phyloP scores from a whole-genome alignment of 169 alveolate genomes.

The Ichthyophthirius multifiliis region DNA sequence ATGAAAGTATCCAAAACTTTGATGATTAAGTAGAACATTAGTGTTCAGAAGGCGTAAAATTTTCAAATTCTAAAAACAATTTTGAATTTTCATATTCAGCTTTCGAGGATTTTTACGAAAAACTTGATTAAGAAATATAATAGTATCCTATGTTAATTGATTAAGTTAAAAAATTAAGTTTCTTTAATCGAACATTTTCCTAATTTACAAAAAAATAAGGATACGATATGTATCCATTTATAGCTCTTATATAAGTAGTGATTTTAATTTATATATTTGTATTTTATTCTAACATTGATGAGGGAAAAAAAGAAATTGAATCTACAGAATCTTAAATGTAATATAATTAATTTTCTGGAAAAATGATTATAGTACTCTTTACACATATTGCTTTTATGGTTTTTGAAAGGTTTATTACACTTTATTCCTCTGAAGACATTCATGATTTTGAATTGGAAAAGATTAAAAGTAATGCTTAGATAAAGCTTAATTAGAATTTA shows the following conservation, averaged over 20 bases:
- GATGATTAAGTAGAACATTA: too few species aligned
- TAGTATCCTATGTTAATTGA: neutral
- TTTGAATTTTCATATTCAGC: neutral
- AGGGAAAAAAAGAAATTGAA: neutral
- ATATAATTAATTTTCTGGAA: constrained; percentile 16
- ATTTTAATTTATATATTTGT: constrained; percentile 36
- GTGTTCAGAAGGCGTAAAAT: too few species aligned
- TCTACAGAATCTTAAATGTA: neutral
- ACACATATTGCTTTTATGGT: constrained; percentile 20
- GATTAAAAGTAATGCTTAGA: too few species aligned
- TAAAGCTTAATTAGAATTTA: too few species aligned
- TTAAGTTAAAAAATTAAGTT: neutral
- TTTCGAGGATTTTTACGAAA: neutral
- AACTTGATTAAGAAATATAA: constrained; percentile 1
- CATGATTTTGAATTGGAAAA: neutral
- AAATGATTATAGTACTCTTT: constrained; percentile 14
- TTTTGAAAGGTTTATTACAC: constrained; percentile 33
- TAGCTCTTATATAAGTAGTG: constrained; percentile 20
- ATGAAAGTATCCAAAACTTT: too few species aligned
- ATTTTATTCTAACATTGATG: constrained; percentile 16
- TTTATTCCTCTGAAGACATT: neutral
- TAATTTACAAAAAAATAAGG: constrained; percentile 36
- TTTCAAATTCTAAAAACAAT: too few species aligned
- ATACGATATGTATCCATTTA: constrained; percentile 26
- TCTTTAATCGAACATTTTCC: neutral